A percentile compares a stretch with the other conserved stretches of the same genome.
Evolutionary conservation across 2,329 filamentous ascomycete species (phyloP).

Genomic region (Diplodia scrobiculata): DNA sequence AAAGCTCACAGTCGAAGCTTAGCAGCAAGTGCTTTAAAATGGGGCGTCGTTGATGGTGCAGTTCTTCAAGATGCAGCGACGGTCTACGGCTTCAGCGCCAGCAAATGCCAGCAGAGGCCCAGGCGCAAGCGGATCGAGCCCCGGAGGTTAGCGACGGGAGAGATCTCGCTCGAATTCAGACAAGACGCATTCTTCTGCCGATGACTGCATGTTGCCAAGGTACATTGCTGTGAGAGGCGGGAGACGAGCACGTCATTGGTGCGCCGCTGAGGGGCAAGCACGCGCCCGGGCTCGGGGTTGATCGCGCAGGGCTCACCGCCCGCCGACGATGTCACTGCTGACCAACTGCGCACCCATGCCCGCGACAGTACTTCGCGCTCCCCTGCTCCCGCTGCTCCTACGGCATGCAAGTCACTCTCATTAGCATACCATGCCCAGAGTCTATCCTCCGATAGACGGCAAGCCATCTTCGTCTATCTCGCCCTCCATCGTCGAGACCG

Average conservation of each 20-base stretch:
- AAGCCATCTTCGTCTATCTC: slow-evolving; percentile 47
- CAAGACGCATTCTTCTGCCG: not conserved
- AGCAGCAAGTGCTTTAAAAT: not conserved
- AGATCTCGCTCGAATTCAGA: too few species aligned
- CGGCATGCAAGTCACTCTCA: slow-evolving; percentile 26
- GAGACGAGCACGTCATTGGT: slow-evolving; percentile 13
- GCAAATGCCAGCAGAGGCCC: not conserved
- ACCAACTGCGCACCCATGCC: slow-evolving; percentile 19
- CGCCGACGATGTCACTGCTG: slow-evolving; percentile 22
- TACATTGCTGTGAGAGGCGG: not conserved
- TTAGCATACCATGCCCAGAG: slow-evolving; percentile 49
- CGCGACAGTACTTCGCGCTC: slow-evolving; percentile 20
- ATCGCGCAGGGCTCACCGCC: slow-evolving; percentile 20
- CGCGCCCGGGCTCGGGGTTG: slow-evolving; percentile 9
- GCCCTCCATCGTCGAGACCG: slow-evolving; percentile 79
- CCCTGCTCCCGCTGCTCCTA: slow-evolving; percentile 17
- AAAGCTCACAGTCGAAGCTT: not conserved
- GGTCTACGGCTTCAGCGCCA: not conserved
- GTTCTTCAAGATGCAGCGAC: not conserved
- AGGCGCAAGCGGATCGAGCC: not conserved
- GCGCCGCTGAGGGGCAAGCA: slow-evolving; percentile 13
- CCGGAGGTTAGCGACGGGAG: not conserved
- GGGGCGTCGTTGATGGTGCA: not conserved
- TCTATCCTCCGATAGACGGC: slow-evolving; percentile 53
- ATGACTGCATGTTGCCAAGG: slow-evolving; percentile 2